Percentiles rank a stretch among this genome's conserved stretches.
phyloP scores from a whole-genome alignment of 805 yeast species.

The Candida andamanensis region DNA sequence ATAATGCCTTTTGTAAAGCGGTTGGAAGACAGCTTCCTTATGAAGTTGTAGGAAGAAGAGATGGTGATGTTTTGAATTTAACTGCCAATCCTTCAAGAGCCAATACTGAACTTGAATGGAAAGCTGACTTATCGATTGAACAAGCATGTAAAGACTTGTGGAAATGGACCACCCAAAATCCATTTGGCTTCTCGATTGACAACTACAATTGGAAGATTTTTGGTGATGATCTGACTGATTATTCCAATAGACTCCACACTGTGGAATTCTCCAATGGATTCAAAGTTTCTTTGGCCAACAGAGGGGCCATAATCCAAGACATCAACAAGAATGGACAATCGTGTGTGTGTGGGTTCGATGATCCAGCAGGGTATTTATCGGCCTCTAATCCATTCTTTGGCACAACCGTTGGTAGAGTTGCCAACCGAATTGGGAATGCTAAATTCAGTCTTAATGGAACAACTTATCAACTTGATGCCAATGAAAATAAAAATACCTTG shows the following conservation, averaged over 20 bases:
- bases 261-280: conserved; percentile 24
- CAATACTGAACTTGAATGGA: conserved; percentile 60
- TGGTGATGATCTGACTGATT: conserved; percentile 14
- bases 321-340: conserved; percentile 33
- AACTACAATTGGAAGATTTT: conserved; percentile 31
- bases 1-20: conserved; percentile 58
- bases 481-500: conserved; percentile 37
- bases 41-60: conserved; percentile 62
- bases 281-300: conserved; percentile 40
- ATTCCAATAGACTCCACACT: conserved; percentile 32
- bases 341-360: conserved; percentile 36
- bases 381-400: conserved; percentile 51
- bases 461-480: conserved; percentile 36
- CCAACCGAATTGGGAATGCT: conserved; percentile 53
- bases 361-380: conserved; percentile 23
- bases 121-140: conserved; percentile 48
- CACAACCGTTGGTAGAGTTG: conserved; percentile 61
- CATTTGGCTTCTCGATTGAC: conserved; percentile 48
- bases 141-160: conserved; percentile 70
- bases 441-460: conserved; percentile 36
- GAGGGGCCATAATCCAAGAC: conserved; percentile 49
- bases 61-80: conserved; percentile 71
- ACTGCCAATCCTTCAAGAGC: conserved; percentile 72
- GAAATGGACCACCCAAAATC: conserved; percentile 71
- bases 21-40: conserved; percentile 61